Percentiles rank a stretch among this genome's conserved stretches.
phyloP scores from a whole-genome alignment of 1,139 yeast genomes.

The Sugiyamaella xylanicola region DNA sequence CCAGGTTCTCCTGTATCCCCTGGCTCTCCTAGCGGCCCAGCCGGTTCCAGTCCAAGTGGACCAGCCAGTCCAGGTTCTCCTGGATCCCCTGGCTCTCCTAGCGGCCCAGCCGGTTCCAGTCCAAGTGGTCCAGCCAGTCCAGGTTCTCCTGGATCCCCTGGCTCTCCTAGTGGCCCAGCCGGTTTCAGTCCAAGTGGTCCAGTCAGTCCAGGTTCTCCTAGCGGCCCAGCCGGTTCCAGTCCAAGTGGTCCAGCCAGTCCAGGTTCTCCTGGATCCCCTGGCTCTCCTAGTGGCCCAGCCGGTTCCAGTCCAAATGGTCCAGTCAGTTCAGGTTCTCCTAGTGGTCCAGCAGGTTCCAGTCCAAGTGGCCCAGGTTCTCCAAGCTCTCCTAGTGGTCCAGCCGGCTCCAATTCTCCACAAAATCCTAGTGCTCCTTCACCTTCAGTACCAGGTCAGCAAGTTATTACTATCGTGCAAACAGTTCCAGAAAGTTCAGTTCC shows the following conservation, averaged over 20 bases:
- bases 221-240: neutral
- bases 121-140: neutral
- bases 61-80: neutral
- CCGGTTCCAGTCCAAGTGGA: constrained; percentile 23
- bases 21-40: constrained; percentile 1
- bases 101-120: neutral
- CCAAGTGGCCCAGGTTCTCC: constrained; percentile 4
- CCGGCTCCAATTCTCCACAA: constrained; percentile 11
- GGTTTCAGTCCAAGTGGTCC: constrained; percentile 22
- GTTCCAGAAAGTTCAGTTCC: constrained; percentile 24
- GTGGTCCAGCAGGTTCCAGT: constrained; percentile 23
- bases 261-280: too few relatives aligned
- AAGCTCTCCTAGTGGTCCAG: constrained; percentile 11
- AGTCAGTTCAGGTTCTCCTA: constrained; percentile 25
- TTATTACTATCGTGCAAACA: constrained; percentile 8
- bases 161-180: constrained; percentile 26
- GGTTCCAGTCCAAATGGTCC: constrained; percentile 19
- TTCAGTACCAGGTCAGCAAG: constrained; percentile 1
- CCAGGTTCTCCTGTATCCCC: constrained; percentile 7
- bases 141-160: constrained; percentile 21
- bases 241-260: constrained; percentile 5
- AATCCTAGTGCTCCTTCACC: constrained; percentile 1
- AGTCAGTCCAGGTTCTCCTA: constrained; percentile 7
- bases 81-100: neutral
- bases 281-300: neutral